phyloP scores from a whole-genome alignment of 352 stramenopile species.

The Phytophthora hybrid region DNA sequence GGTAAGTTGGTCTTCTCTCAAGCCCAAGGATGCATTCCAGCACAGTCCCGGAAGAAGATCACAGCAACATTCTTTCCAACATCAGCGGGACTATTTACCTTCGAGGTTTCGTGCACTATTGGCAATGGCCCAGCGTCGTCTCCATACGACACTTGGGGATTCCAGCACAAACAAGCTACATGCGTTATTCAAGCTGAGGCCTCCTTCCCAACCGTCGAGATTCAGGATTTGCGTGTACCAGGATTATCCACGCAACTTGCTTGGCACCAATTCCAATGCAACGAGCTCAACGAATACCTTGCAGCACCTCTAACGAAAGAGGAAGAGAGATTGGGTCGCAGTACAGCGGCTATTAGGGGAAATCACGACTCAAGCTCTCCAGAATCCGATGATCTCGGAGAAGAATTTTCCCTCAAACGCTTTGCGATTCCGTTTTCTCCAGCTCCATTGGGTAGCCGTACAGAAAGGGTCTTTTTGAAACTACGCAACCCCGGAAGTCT shows the following conservation, averaged over 20 bases:
- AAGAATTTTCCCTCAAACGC: constrained; percentile 39
- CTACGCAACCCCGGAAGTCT: constrained; percentile 90
- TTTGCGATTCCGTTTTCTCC: constrained; percentile 88
- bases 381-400: constrained; percentile 18
- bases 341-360: constrained; percentile 37
- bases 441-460: constrained; percentile 53
- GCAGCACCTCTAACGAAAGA: constrained; percentile 52
- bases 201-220: constrained; percentile 88
- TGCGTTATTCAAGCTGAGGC: constrained; percentile 75
- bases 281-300: constrained; percentile 78
- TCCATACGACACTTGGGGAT: constrained; percentile 36
- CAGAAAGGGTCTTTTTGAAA: constrained; percentile 77
- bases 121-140: constrained; percentile 26
- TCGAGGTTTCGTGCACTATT: constrained; percentile 72
- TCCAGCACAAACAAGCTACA: constrained; percentile 39
- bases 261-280: constrained; percentile 81
- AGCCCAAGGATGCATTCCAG: constrained; percentile 66
- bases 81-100: constrained; percentile 73
- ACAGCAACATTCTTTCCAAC: constrained; percentile 78
- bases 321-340: constrained; percentile 34
- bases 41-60: constrained; percentile 81
- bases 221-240: constrained; percentile 84
- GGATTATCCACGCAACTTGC: constrained; percentile 56
- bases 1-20: constrained; percentile 68
- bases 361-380: constrained; percentile 13